phyloP scores from a whole-genome alignment of 176 grass and related monocot species.

The Urochloa ruziziensis region DNA sequence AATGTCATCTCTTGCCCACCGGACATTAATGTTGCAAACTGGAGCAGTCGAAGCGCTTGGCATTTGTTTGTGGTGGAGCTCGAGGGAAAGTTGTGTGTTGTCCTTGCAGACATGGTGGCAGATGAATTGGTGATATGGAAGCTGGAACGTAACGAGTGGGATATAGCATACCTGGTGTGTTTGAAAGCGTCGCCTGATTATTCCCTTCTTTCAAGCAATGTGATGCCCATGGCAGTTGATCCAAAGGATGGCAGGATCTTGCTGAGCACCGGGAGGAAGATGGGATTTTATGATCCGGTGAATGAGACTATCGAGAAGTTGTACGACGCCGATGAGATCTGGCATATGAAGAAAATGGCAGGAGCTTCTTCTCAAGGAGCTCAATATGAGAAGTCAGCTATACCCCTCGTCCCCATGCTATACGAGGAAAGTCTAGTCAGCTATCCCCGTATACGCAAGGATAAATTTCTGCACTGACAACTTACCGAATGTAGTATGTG shows the following conservation, averaged over 20 bases:
- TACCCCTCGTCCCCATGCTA: background rate
- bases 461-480: background rate
- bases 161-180: background rate
- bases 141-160: background rate
- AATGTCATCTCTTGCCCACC: background rate
- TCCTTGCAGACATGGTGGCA: background rate
- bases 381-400: background rate
- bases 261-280: background rate
- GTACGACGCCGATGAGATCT: background rate
- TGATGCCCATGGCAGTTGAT: background rate
- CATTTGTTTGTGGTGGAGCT: slow-evolving; percentile 2
- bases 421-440: background rate
- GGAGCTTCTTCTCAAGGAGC: background rate
- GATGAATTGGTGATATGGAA: slow-evolving; percentile 3
- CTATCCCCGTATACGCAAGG: background rate
- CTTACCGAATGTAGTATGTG: too few relatives aligned
- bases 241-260: slow-evolving; percentile 9
- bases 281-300: background rate
- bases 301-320: background rate
- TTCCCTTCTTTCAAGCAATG: background rate
- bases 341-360: background rate
- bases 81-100: background rate
- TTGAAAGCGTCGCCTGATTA: background rate
- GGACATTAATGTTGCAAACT: background rate
- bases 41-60: background rate